phyloP scores from a whole-genome alignment of 306 rosid species.

The Purshia tridentata region DNA sequence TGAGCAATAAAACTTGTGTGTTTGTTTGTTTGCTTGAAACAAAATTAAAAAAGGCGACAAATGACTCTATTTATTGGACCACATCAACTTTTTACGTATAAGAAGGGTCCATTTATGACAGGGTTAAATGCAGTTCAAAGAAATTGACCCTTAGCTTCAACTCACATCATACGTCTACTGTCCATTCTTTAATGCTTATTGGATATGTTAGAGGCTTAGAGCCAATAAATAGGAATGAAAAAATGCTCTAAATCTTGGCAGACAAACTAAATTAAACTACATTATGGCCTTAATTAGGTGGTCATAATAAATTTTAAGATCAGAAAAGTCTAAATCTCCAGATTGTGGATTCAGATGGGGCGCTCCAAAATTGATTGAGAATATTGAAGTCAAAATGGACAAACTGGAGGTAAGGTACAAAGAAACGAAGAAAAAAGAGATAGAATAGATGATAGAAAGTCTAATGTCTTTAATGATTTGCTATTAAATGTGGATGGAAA shows the following conservation, averaged over 20 bases:
- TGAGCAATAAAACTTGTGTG: too few species aligned
- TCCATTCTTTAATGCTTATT: not conserved
- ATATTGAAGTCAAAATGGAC: not conserved
- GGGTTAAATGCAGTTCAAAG: too few species aligned
- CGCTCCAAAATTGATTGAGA: not conserved
- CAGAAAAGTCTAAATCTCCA: not conserved
- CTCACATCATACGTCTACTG: too few species aligned
- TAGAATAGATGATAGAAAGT: too few species aligned
- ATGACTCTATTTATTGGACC: too few species aligned
- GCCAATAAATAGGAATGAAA: not conserved
- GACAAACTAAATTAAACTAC: too few species aligned
- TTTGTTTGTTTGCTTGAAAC: too few species aligned
- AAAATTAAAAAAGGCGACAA: too few species aligned
- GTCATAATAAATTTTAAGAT: not conserved
- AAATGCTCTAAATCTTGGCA: not conserved
- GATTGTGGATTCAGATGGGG: not conserved
- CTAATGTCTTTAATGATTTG: conserved; percentile 17
- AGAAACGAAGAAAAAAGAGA: not conserved
- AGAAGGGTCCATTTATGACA: too few species aligned
- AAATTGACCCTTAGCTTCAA: too few species aligned
- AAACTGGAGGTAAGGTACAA: not conserved
- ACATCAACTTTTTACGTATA: too few species aligned
- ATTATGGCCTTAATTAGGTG: not conserved
- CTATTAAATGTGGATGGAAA: not conserved
- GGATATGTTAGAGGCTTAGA: not conserved